Conservation (phyloP, 139 green algal genomes). For the Edaphochlamys debaryana region DNA sequence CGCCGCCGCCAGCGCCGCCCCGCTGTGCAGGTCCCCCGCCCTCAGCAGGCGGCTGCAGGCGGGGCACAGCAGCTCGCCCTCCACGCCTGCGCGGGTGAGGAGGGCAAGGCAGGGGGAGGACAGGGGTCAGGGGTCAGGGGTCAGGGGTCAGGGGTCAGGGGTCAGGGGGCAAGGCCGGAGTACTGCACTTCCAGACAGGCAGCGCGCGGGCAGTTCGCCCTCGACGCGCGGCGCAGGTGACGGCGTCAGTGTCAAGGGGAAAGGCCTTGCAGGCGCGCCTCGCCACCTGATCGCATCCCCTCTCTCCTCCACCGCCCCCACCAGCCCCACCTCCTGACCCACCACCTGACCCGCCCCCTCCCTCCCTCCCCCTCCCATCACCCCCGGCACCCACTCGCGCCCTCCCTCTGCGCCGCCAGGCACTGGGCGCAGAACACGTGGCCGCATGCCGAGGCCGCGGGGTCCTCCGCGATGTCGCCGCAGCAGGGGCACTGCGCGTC, state of each 20-base stretch:
- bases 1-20: constrained; percentile 58
- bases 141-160: no score
- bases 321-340: no score
- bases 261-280: no score
- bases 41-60: constrained; percentile 51
- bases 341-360: background rate
- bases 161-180: no score
- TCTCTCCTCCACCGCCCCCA: no score
- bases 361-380: no score
- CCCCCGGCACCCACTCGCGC: constrained; percentile 19
- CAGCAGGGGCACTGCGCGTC: constrained; percentile 68
- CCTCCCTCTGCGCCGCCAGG: constrained; percentile 53
- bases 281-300: no score
- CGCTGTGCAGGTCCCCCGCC: constrained; percentile 50
- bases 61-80: constrained; percentile 57
- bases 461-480: constrained; percentile 82
- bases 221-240: background rate
- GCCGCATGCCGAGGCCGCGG: constrained; percentile 69
- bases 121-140: no score
- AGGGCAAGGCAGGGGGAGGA: no score
- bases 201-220: background rate
- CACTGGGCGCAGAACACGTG: constrained; percentile 89
- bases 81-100: no score
- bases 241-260: no score
- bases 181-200: no score